Base-by-base conservation (phyloP, 306 rosid genomes). In the Luffa acutangula region DNA sequence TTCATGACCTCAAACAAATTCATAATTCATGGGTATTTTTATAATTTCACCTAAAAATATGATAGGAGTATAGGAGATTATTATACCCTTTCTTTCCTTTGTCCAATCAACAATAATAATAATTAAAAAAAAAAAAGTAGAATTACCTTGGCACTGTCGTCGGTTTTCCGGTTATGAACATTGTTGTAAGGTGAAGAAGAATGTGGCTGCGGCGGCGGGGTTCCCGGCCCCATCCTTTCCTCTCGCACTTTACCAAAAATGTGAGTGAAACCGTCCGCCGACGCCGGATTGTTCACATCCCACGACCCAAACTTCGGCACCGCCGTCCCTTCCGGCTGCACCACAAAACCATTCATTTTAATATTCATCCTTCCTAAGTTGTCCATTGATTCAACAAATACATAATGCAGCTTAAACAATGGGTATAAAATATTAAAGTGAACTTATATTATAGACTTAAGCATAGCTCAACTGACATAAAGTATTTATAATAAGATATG, bases 261-360 rank as follows among this genome's bases (percentile, higher is more conserved):
- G 76, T 69, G 77, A 0, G 82, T 66, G 21, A 48, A 79, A 20
- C 82, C 82, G n/a, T 79, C 82, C 0, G 82, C 82, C 33, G 82
- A 52, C 3, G 65, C 77, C 12, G 82, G 82, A 54, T 79, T 36
- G 13, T 63, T 67, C 62, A 58, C 76, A 53, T 79, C 77, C 82
- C 82, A 79, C 13, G 76, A 54, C 7, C 82, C 82, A 14, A 79
- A 79, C 43, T 79, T 67, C 4, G 82, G 82, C 59, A 79, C 77
- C 11, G 82, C 77, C 9, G 82, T 71, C 53, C 82, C 77, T 48
- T 20, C 31, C 20, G 52, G 41, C 45, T 48, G 13, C 53, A 63
- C 73, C 53, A 63, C 43, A 62, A 7, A 34, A 34, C 12, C 5
- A 33, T 31, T 15, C 31, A 25, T 25, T 25, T 25, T 25, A 25